These are phyloP conservation scores for Macrophomina pseudophaseolina DNA, from an alignment of 2,329 filamentous ascomycete species.

Conservation along the genomic window DNA sequence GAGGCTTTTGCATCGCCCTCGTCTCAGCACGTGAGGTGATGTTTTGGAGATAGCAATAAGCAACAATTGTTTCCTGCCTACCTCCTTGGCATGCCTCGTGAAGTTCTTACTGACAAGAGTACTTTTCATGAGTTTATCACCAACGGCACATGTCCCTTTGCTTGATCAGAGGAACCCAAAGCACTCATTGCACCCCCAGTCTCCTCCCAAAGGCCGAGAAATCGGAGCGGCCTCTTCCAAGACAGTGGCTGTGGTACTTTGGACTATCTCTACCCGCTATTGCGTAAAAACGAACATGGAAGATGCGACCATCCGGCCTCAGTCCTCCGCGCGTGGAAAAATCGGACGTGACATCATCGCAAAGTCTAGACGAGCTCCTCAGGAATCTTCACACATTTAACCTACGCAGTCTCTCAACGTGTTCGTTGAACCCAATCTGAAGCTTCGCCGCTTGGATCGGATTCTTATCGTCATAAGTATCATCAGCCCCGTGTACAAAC, in stretches of 20 bases:
- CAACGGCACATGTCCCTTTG: too few species aligned
- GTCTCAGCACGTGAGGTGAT: conserved; percentile 17
- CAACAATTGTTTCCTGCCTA: conserved; percentile 14
- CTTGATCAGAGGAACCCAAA: too few species aligned
- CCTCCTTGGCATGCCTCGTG: neutral
- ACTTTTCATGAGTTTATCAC: too few species aligned
- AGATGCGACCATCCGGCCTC: neutral
- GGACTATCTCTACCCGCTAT: neutral
- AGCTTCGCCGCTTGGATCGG: conserved; percentile 37
- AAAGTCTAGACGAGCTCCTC: neutral
- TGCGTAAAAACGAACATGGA: neutral
- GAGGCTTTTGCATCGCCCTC: conserved; percentile 21
- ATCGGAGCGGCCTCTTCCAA: too few species aligned
- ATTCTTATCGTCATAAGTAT: conserved; percentile 38
- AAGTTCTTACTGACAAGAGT: too few species aligned
- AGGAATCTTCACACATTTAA: conserved; percentile 34
- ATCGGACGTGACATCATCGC: neutral
- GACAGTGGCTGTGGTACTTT: too few species aligned
- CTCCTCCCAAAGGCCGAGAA: too few species aligned
- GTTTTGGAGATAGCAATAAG: conserved; percentile 20
- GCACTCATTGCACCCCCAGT: too few species aligned
- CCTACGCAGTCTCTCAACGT: conserved; percentile 35
- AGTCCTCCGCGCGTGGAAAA: neutral
- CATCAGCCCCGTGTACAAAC: conserved; percentile 32
- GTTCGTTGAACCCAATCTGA: conserved; percentile 40